These are phyloP conservation scores for Cyclotella sp. DNA, from an alignment of 108 stramenopile genomes.

Conservation along the genomic window DNA sequence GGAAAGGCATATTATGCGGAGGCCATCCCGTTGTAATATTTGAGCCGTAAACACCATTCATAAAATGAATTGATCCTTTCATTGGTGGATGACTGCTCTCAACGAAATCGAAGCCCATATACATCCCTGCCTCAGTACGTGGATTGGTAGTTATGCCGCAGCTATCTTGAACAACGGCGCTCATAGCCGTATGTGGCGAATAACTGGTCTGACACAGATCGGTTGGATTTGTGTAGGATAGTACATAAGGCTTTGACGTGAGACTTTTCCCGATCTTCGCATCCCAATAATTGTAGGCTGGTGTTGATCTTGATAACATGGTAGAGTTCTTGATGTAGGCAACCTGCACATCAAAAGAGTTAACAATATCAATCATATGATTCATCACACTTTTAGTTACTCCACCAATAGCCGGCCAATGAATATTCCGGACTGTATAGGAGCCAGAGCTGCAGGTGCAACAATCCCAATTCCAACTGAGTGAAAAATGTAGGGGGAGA, in stretches of 20 bases:
- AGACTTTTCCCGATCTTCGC: background rate
- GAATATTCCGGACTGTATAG: background rate
- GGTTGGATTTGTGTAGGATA: conserved; percentile 4
- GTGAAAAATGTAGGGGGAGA: conserved; percentile 4
- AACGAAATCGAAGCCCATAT: background rate
- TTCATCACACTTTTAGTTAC: background rate
- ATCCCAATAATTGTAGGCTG: conserved; percentile 4
- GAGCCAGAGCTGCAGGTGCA: background rate
- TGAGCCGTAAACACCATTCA: too few relatives aligned
- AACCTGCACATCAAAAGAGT: conserved; percentile 8
- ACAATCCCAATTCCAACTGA: conserved; percentile 2
- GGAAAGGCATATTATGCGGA: too few relatives aligned
- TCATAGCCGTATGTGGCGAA: background rate
- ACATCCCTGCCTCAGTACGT: background rate
- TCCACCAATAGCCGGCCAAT: conserved; percentile 8
- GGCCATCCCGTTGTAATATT: too few relatives aligned
- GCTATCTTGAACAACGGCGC: background rate
- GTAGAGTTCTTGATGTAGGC: conserved; percentile 3
- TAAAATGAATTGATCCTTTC: too few relatives aligned
- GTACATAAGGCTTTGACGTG: background rate
- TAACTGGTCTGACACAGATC: background rate
- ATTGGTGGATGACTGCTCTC: too few relatives aligned
- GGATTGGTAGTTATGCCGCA: background rate
- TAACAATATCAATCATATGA: conserved; percentile 6
- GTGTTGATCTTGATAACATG: conserved; percentile 2